Conservation (phyloP, 176 grass and related monocot species). For the Tuctoria greenei region DNA sequence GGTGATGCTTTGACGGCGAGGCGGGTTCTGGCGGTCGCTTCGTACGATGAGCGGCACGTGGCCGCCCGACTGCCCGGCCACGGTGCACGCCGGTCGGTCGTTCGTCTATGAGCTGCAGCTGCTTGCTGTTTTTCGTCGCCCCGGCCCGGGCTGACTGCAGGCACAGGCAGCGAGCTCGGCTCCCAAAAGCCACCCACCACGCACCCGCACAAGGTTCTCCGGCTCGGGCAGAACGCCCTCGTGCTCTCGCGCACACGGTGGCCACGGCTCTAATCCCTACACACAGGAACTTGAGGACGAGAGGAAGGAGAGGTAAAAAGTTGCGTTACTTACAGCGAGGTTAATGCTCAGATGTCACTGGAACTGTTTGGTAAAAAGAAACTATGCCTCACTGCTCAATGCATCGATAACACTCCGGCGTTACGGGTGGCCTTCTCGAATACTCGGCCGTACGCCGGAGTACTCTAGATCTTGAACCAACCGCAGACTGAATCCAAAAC, state of each 20-base stretch:
- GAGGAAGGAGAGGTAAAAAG: neutral
- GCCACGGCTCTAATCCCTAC: neutral
- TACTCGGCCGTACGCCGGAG: no score
- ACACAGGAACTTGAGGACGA: neutral
- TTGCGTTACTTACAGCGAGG: neutral
- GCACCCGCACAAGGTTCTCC: neutral
- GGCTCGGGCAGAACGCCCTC: slow-evolving; percentile 53
- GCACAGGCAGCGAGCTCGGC: slow-evolving; percentile 39
- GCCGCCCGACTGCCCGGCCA: neutral
- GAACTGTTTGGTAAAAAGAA: neutral
- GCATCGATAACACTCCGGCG: no score
- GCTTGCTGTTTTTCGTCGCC: neutral
- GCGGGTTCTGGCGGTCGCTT: neutral
- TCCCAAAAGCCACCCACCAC: slow-evolving; percentile 47
- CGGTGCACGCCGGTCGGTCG: neutral
- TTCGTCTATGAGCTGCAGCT: no score
- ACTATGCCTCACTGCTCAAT: neutral
- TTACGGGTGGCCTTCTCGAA: no score
- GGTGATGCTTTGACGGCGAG: neutral
- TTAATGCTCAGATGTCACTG: neutral
- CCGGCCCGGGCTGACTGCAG: neutral
- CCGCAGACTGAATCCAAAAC: no score
- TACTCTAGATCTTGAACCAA: neutral
- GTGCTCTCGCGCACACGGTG: slow-evolving; percentile 16
- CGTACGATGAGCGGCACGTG: slow-evolving; percentile 34